Conservation (phyloP, 768 basidiomycete species). For the Royoungia palumana region DNA sequence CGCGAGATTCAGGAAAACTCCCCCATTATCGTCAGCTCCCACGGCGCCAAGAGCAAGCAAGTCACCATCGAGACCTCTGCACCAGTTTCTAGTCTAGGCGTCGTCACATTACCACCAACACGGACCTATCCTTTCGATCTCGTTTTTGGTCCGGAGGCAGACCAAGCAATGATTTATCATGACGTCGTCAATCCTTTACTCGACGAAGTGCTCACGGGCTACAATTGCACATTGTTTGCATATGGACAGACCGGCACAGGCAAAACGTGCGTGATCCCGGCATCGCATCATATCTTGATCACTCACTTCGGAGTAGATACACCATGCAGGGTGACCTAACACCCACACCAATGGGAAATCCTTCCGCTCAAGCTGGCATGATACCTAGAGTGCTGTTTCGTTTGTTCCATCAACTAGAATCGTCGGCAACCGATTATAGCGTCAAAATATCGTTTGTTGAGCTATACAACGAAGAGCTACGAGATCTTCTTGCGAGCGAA, state of each 20-base stretch:
- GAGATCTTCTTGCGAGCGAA: slow-evolving; percentile 86
- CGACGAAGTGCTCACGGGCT: slow-evolving; percentile 90
- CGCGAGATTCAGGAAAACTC: slow-evolving; percentile 84
- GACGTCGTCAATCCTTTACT: slow-evolving; percentile 93
- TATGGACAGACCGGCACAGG: slow-evolving; percentile 99
- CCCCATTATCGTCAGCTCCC: slow-evolving; percentile 79
- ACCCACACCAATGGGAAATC: slow-evolving; percentile 81
- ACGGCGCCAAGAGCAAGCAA: slow-evolving; percentile 70
- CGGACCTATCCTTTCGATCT: slow-evolving; percentile 92
- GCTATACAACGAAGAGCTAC: slow-evolving; percentile 96
- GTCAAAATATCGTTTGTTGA: slow-evolving; percentile 95
- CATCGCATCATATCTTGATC: background rate
- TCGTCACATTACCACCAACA: slow-evolving; percentile 70
- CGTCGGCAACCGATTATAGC: slow-evolving; percentile 73
- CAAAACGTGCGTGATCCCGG: slow-evolving; percentile 72
- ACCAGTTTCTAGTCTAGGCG: slow-evolving; percentile 66
- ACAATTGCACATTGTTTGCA: slow-evolving; percentile 96
- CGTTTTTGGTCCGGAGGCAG: slow-evolving; percentile 96
- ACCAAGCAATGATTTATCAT: slow-evolving; percentile 90
- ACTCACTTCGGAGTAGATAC: slow-evolving; percentile 48
- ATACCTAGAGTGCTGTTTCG: slow-evolving; percentile 91
- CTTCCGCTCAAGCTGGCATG: slow-evolving; percentile 89
- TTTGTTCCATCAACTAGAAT: slow-evolving; percentile 85
- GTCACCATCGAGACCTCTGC: slow-evolving; percentile 78
- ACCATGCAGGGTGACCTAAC: slow-evolving; percentile 97